Evolutionary conservation across 2,329 filamentous ascomycete species (phyloP).

Genomic region (Fusarium verrucosum): DNA sequence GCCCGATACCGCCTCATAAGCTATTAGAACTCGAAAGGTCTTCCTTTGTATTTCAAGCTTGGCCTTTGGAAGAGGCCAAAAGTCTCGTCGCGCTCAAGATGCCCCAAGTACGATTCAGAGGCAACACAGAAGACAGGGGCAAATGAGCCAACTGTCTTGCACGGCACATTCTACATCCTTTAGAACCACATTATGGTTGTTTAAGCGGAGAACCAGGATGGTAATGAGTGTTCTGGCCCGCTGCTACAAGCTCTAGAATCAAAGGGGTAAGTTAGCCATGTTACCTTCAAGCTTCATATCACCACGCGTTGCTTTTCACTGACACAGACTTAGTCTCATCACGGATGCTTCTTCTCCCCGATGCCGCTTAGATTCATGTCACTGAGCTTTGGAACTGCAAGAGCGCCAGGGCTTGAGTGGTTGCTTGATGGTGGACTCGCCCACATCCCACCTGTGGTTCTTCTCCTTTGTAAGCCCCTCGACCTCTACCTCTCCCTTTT

Average conservation of each 20-base stretch:
- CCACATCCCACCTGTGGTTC: not conserved
- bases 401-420: not conserved
- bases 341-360: accelerated
- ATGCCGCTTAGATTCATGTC: not conserved
- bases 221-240: no score
- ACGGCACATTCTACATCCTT: not conserved
- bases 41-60: not conserved
- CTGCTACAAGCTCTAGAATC: not conserved
- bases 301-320: no score
- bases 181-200: accelerated
- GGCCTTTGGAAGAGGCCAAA: no score
- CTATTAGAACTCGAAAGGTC: accelerated
- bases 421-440: not conserved
- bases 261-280: not conserved
- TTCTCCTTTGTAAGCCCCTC: not conserved
- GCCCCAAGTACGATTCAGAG: not conserved
- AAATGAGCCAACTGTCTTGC: not conserved
- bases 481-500: not conserved
- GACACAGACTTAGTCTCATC: not conserved
- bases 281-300: not conserved
- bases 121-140: not conserved
- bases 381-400: not conserved
- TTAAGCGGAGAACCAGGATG: accelerated
- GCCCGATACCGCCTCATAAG: accelerated
- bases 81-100: not conserved